phyloP scores from a whole-genome alignment of 1,284 basidiomycete genomes.

The Cryptococcus sp. region DNA sequence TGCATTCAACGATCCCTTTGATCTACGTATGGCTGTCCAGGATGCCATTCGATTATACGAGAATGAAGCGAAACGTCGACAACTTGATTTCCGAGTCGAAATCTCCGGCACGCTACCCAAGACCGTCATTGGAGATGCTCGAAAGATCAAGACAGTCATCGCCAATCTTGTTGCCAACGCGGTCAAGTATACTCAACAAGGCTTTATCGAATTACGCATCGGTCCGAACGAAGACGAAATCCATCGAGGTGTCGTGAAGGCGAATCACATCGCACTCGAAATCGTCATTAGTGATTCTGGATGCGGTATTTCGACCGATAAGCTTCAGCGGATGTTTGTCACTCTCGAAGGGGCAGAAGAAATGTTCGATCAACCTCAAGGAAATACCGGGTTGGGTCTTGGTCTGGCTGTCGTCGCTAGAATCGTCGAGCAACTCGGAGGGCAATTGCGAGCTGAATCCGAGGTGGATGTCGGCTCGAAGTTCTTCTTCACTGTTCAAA shows the following conservation, averaged over 20 bases:
- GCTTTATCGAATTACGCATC: constrained; percentile 54
- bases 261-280: constrained; percentile 57
- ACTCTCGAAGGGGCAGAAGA: constrained; percentile 81
- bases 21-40: constrained; percentile 63
- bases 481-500: constrained; percentile 52
- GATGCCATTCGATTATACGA: constrained; percentile 60
- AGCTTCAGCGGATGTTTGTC: constrained; percentile 76
- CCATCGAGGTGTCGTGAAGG: background rate
- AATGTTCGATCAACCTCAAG: constrained; percentile 20
- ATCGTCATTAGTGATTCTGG: constrained; percentile 74
- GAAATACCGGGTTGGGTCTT: constrained; percentile 51
- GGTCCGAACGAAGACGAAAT: background rate
- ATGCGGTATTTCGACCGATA: constrained; percentile 66
- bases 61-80: constrained; percentile 66
- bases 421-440: constrained; percentile 75
- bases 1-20: constrained; percentile 76
- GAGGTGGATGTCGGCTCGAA: constrained; percentile 63
- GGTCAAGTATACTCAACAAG: constrained; percentile 70
- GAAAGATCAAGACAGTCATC: constrained; percentile 74
- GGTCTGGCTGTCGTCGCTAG: constrained; percentile 76
- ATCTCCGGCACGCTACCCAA: constrained; percentile 55
- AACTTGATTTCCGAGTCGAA: constrained; percentile 62
- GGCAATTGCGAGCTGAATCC: constrained; percentile 75
- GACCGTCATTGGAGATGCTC: constrained; percentile 64
- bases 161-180: constrained; percentile 81